Percentiles rank a stretch among this genome's conserved stretches.
phyloP scores from a whole-genome alignment of 495 filamentous ascomycete genomes.

The Neurospora terricola region DNA sequence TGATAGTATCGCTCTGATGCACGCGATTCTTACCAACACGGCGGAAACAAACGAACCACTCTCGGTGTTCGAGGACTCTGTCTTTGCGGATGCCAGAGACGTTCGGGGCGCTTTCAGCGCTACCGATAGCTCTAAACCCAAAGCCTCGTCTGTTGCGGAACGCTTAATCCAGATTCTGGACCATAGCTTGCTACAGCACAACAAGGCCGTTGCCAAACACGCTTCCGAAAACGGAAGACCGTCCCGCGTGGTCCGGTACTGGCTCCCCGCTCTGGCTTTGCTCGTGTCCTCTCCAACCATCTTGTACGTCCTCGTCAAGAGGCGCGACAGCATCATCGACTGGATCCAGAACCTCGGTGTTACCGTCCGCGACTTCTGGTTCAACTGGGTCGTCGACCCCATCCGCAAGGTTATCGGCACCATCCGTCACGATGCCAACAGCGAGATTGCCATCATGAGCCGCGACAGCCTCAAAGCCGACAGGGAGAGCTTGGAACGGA shows the following conservation, averaged over 20 bases:
- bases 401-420: conserved; percentile 74
- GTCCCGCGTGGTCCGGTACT: conserved; percentile 69
- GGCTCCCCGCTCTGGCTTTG: conserved; percentile 60
- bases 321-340: conserved; percentile 57
- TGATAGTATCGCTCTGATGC: conserved; percentile 68
- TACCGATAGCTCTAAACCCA: not conserved
- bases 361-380: conserved; percentile 81
- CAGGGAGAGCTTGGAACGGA: conserved; percentile 82
- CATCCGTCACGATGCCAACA: conserved; percentile 81
- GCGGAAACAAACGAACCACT: conserved; percentile 13
- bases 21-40: conserved; percentile 55
- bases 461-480: conserved; percentile 81
- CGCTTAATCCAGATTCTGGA: conserved; percentile 7
- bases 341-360: conserved; percentile 69
- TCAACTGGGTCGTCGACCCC: conserved; percentile 90
- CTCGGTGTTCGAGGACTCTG: conserved; percentile 64
- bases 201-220: conserved; percentile 34
- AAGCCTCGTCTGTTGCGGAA: not conserved
- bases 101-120: not conserved
- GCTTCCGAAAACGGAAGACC: conserved; percentile 61
- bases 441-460: conserved; percentile 93
- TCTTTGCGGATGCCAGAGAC: conserved; percentile 42
- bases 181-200: conserved; percentile 48
- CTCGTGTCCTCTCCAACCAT: conserved; percentile 73
- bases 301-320: conserved; percentile 60